Evolutionary conservation across 164 flowering plant species (phyloP), one percentile per base, ranked within the genome.

Genomic region (Taxillus chinensis): DNA sequence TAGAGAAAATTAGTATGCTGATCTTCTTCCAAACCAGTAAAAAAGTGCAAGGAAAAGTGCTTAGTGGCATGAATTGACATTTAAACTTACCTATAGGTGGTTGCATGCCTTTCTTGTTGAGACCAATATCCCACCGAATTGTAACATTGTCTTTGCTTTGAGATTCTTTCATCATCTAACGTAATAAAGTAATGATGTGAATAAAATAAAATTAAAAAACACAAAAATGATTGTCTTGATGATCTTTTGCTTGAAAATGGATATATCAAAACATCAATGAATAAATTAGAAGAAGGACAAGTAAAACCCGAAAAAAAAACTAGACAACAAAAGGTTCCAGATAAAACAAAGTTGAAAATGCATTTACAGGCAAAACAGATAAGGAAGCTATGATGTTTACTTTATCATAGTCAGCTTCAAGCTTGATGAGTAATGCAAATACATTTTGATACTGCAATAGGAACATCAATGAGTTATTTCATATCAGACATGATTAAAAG

Each of bases 41-140:
- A n/a, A n/a, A n/a, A n/a, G n/a, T n/a, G n/a, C n/a, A n/a, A n/a
- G n/a, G n/a, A n/a, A n/a, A n/a, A n/a, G n/a, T n/a, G n/a, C n/a
- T n/a, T n/a, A n/a, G n/a, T n/a, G n/a, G n/a, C n/a, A n/a, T n/a
- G n/a, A n/a, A n/a, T n/a, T n/a, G n/a, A n/a, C n/a, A n/a, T n/a
- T n/a, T n/a, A n/a, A n/a, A n/a, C n/a, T n/a, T n/a, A n/a, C n/a
- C n/a, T n/a, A n/a, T n/a, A n/a, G n/a, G n/a, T n/a, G n/a, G n/a
- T n/a, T n/a, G n/a, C n/a, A n/a, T n/a, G n/a, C n/a, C n/a, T n/a
- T 95, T 95, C 83, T 95, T 95, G 82, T 95, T 95, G 53, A 95
- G 92, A 63, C 99, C 99, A 77, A 95, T 82, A 71, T 95, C 99
- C 99, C 99, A 95, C 13, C 99, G 85, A 64, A 95, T 77, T 1